phyloP scores from a whole-genome alignment of 345 rosid genomes.

The Lenwebbia sp. region DNA sequence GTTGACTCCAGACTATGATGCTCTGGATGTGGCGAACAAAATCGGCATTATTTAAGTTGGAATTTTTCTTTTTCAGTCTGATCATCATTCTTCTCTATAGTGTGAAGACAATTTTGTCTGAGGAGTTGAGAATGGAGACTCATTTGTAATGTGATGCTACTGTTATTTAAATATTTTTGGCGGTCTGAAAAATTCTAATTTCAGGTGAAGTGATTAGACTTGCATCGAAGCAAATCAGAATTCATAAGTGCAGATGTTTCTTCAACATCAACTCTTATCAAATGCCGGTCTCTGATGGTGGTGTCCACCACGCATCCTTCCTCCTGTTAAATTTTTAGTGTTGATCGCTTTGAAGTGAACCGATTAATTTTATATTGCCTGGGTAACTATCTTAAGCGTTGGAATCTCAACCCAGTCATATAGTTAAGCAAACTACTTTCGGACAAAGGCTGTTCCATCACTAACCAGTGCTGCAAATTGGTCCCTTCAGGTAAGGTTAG shows the following conservation, averaged over 20 bases:
- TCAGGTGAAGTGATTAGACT: neutral
- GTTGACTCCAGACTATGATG: slow-evolving; percentile 86
- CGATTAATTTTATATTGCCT: neutral
- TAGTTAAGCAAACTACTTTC: neutral
- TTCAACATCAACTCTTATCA: neutral
- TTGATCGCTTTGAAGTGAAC: neutral
- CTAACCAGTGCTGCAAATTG: neutral
- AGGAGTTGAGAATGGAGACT: neutral
- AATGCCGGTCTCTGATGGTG: neutral
- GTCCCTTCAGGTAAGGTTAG: neutral
- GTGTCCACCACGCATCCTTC: neutral
- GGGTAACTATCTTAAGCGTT: neutral
- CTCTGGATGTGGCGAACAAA: slow-evolving; percentile 96
- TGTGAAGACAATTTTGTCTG: neutral
- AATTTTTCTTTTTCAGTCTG: neutral
- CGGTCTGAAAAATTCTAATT: neutral
- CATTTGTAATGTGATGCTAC: neutral
- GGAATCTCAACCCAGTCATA: neutral
- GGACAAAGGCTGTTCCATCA: neutral
- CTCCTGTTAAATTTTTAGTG: neutral
- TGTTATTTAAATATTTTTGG: neutral
- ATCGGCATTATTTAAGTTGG: slow-evolving; percentile 69
- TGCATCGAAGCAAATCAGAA: neutral
- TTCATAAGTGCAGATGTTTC: neutral
- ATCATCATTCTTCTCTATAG: neutral